phyloP scores from a whole-genome alignment of 768 basidiomycete genomes.

The Dacryopinax primogenitus region DNA sequence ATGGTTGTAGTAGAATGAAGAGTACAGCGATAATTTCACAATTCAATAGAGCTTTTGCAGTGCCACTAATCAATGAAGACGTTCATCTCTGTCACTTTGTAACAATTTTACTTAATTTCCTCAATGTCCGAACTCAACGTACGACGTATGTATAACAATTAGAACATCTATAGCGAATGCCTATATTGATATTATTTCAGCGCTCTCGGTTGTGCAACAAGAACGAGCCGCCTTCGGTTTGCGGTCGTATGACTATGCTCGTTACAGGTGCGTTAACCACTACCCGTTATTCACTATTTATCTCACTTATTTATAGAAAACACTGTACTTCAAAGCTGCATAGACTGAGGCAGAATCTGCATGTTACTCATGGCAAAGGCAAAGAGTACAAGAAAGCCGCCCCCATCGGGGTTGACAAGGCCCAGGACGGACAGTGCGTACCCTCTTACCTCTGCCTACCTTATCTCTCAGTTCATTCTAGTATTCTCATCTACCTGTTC shows the following conservation, averaged over 20 bases:
- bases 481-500: constrained; percentile 71
- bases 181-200: constrained; percentile 30
- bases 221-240: constrained; percentile 85
- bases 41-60: no score
- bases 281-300: not conserved
- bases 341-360: constrained; percentile 68
- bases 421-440: constrained; percentile 76
- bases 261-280: constrained; percentile 52
- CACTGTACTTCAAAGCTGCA: constrained; percentile 88
- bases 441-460: not conserved
- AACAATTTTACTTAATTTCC: not conserved
- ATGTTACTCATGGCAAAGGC: constrained; percentile 77
- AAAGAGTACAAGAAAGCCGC: constrained; percentile 81
- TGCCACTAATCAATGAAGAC: no score
- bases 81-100: not conserved
- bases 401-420: constrained; percentile 47
- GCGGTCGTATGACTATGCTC: constrained; percentile 73
- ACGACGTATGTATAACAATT: not conserved
- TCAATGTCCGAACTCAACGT: not conserved
- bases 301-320: constrained; percentile 41
- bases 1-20: not conserved
- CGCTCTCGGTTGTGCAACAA: constrained; percentile 71
- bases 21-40: no score
- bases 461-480: constrained; percentile 25
- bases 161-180: not conserved